Base-by-base conservation (phyloP, 192 early-diverging fungal species). In the Backusella morwellensis region DNA sequence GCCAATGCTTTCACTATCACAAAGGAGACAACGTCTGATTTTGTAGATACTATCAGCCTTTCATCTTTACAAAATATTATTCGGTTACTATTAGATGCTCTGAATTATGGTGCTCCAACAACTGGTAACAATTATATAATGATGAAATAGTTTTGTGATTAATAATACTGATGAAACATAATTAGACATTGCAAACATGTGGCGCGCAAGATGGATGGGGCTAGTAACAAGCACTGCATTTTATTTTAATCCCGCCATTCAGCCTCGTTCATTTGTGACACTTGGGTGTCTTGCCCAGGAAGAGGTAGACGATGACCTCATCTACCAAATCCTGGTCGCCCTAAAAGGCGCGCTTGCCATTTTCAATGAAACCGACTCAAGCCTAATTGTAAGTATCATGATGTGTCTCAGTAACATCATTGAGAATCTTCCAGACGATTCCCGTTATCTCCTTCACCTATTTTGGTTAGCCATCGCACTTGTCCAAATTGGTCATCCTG, bases 391-490 rank as follows among this genome's bases (percentile, higher is more conserved):
- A 23, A 93, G 92, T 70, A 96, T 97, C 79, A 84, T 95, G 42
- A 92, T 94, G 86, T 95, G 94, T 73, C 84, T 97, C 32, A 93
- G 88, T 42, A 95, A 92, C 77, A 93, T 98, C 77, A 92, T 93
- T 0, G 91, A 90, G 41, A 93, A 93, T 40, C 77, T 97, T 40
- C 90, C 93, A 21, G 82, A 87, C 0, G 90, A 93, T 68, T 95
- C 93, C 4, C 83, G 91, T 50, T 97, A 95, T 72, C 84, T 97
- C 42, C 88, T 89, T 38, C 87, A 92, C 38, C 82, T 97, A 81
- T 97, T 97, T 85, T 98, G 97, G 97, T 83, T 98, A n/a, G 94
- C 91, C 11, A 80, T 97, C 50, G 88, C 93, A 0, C 86, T 97
- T 21, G 90, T 95, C 52, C 94, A 96, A 81, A 92, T 98, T 72